phyloP scores from a whole-genome alignment of 148 eudicot species.

The Vaccinium darrowii region DNA sequence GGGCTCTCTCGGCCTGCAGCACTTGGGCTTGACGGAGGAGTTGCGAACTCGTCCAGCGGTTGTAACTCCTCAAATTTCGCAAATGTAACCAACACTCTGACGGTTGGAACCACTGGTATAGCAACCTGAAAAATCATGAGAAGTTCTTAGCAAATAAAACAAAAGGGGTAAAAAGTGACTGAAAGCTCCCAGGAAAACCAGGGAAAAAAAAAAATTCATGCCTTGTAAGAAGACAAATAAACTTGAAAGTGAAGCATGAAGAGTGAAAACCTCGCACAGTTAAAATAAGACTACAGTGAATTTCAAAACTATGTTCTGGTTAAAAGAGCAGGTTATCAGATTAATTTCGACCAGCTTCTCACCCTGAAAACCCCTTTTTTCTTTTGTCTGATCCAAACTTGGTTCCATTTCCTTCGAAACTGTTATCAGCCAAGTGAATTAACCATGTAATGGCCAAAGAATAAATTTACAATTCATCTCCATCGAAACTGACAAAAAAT shows the following conservation, averaged over 20 bases:
- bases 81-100: constrained; percentile 79
- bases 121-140: constrained; percentile 55
- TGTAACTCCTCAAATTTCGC: constrained; percentile 85
- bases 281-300: neutral
- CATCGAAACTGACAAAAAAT: neutral
- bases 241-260: neutral
- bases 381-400: neutral
- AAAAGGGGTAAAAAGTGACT: neutral
- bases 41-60: constrained; percentile 73
- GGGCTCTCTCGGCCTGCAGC: constrained; percentile 42
- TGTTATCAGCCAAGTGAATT: neutral
- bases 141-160: neutral
- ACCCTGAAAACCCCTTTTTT: neutral
- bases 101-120: constrained; percentile 85
- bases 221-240: neutral
- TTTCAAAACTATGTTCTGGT: neutral
- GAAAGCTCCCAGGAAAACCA: neutral
- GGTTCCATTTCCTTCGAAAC: neutral
- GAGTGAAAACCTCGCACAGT: neutral
- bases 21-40: constrained; percentile 88
- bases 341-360: neutral
- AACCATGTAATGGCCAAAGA: neutral
- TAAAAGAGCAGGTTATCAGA: neutral
- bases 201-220: neutral
- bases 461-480: neutral